Percentiles rank a stretch among this genome's conserved stretches.
phyloP scores from a whole-genome alignment of 371 early-diverging fungal species.

The Mucor lusitanicus region DNA sequence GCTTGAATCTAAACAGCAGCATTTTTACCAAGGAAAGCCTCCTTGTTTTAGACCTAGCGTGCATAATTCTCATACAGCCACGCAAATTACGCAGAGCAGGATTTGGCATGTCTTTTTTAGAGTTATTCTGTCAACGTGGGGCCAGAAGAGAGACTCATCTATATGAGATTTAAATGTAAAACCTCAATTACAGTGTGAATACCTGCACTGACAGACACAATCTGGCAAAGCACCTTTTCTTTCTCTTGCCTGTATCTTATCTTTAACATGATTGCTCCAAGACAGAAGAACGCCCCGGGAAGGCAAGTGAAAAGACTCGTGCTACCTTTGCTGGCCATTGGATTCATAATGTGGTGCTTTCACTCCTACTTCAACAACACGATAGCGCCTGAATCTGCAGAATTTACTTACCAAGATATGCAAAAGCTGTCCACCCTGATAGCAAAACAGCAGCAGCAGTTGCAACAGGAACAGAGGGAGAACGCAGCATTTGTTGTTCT shows the following conservation, averaged over 20 bases:
- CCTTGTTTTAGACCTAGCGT: no score
- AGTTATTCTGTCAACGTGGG: not conserved
- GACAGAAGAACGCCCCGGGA: not conserved
- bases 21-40: no score
- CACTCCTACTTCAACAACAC: not conserved
- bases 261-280: not conserved
- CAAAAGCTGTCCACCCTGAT: not conserved
- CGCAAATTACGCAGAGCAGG: no score
- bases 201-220: not conserved
- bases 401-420: not conserved
- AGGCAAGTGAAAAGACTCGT: not conserved
- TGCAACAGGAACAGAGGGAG: not conserved
- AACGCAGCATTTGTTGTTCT: constrained; percentile 62
- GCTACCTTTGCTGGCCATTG: not conserved
- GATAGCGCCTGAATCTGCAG: not conserved
- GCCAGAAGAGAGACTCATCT: not conserved
- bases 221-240: not conserved
- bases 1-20: no score
- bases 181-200: not conserved
- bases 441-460: not conserved
- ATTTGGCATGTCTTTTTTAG: no score
- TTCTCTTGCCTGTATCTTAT: not conserved
- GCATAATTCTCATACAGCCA: no score
- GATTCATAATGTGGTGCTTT: not conserved
- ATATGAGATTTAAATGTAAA: constrained; percentile 1